Evolutionary conservation across 2,329 filamentous ascomycete genomes (phyloP).

Genomic region (Colletotrichum shisoi): DNA sequence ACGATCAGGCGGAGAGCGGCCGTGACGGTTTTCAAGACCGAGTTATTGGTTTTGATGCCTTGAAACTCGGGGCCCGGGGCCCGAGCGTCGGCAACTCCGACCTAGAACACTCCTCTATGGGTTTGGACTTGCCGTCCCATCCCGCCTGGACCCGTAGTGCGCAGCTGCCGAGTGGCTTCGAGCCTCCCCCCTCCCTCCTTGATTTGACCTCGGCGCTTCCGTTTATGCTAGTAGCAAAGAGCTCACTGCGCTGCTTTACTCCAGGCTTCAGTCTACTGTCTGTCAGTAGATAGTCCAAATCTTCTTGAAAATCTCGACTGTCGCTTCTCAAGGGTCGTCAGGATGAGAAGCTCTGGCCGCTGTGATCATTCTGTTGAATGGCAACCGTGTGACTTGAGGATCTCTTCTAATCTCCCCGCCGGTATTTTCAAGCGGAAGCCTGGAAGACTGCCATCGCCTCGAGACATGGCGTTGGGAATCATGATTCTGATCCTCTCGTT

Average conservation of each 20-base stretch:
- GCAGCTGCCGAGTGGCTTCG: constrained; percentile 6
- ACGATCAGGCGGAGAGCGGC: no score
- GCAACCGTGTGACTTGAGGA: no score
- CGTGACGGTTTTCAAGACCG: not conserved
- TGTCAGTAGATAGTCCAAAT: not conserved
- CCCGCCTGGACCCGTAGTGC: constrained; percentile 17
- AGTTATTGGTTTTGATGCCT: not conserved
- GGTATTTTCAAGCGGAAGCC: not conserved
- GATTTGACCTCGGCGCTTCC: not conserved
- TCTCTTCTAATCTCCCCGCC: no score
- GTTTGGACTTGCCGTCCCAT: constrained; percentile 18
- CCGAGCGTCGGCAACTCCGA: constrained; percentile 24
- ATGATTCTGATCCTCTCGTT: not conserved
- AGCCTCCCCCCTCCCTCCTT: not conserved
- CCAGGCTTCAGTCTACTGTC: no score
- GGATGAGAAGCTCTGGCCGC: not conserved
- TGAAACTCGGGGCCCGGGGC: constrained; percentile 5
- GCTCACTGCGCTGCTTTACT: not conserved
- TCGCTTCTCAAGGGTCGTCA: not conserved
- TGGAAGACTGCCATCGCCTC: not conserved
- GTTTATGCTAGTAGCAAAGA: not conserved
- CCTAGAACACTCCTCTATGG: not conserved
- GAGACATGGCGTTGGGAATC: not conserved
- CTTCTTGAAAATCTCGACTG: not conserved
- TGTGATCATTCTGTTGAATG: no score